Base-by-base conservation (phyloP, 164 flowering plant species). In the Vitis rupestris region DNA sequence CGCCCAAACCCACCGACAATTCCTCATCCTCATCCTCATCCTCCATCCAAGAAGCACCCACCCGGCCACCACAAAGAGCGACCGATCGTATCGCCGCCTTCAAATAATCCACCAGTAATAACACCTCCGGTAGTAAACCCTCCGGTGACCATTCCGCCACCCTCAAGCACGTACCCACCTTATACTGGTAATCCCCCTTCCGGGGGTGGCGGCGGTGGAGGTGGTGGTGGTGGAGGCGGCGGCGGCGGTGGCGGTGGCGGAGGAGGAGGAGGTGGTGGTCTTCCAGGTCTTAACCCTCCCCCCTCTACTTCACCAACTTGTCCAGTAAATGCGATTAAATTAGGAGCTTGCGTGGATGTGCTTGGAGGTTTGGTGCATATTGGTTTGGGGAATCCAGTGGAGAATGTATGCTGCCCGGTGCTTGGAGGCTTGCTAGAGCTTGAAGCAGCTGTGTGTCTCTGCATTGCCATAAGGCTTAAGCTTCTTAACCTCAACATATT, bases 401-500 rank as follows among this genome's bases (percentile, higher is more conserved):
- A 81, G 73, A 86, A 93, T 67, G 81, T 71, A 2, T 93, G 97
- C 72, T 93, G 98, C 54, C 98, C 96, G 0, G 92, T 93, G 70
- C 70, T 93, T 6, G 73, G 78, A 82, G 97, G 97, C 23, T 73
- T 93, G 76, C 82, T 93, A 0, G 94, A 91, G 82, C 85, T 93
- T n/a, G 96, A 91, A 76, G 98, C 98, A 2, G 97, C 97, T 12
- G 17, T 93, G 48, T 93, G 98, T 66, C 87, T 93, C 9, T 93
- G 97, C 85, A 88, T 87, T 5, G 69, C 85, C n/a, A 78, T 93
- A 66, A 87, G 89, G 71, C 76, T 88, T 10, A 91, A 82, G 85
- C 89, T 93, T 29, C 89, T 91, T 1, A 93, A 93, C 72, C 81
- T 93, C 56, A 87, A 86, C 76, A 91, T 91, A 52, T 88, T 85